A percentile compares a stretch with the other conserved stretches of the same genome.
phyloP scores from a whole-genome alignment of 75 land plant genomes.

The Larix kaempferi region DNA sequence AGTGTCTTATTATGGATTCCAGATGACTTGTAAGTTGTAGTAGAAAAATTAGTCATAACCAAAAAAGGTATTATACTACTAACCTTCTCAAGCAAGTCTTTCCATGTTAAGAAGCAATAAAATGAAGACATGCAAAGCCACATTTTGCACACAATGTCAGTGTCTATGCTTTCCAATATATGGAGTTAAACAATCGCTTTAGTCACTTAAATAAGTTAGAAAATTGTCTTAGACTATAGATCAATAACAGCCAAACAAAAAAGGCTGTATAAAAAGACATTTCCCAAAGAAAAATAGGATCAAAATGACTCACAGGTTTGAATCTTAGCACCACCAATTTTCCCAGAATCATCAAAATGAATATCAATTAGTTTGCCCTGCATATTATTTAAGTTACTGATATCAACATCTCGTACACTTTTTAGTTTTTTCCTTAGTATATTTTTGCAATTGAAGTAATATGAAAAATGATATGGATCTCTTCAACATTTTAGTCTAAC shows the following conservation, averaged over 20 bases:
- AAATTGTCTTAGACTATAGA: not conserved
- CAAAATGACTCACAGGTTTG: conserved; percentile 82
- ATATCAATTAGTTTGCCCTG: conserved; percentile 99
- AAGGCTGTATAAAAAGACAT: not conserved
- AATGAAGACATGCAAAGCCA: not conserved
- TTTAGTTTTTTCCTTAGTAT: not conserved
- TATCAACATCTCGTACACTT: not conserved
- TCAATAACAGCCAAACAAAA: not conserved
- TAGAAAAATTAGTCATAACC: not conserved
- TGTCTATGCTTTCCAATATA: not conserved
- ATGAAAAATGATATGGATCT: not conserved
- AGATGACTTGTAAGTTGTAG: not conserved
- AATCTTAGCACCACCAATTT: conserved; percentile 85
- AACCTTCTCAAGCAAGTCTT: conserved; percentile 16
- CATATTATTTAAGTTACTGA: conserved; percentile 11
- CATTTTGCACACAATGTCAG: conserved; percentile 1
- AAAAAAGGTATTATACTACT: not conserved
- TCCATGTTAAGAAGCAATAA: not conserved
- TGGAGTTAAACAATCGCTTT: not conserved
- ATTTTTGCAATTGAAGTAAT: not conserved
- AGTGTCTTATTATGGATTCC: not conserved
- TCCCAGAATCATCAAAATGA: conserved; percentile 67
- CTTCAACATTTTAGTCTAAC: not conserved
- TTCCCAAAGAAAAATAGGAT: not conserved
- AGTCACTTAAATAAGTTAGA: not conserved